Evolutionary conservation across 345 rosid genomes (phyloP), one percentile per base, ranked within the genome.

Genomic region (Bruguiera gymnorhiza): DNA sequence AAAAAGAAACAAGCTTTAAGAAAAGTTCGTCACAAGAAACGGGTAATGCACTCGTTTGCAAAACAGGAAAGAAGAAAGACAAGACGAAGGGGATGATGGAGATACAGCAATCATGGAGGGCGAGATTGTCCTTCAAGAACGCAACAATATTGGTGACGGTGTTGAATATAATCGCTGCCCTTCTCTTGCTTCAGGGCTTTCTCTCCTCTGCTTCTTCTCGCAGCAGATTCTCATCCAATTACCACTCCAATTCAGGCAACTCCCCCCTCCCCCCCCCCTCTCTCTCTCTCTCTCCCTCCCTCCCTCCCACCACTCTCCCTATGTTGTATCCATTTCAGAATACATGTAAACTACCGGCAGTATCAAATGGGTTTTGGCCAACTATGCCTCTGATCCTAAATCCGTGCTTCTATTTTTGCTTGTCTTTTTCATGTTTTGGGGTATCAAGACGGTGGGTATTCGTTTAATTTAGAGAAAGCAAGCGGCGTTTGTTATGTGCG

Each of bases 71-170:
- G 50, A 13, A 13, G 19, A 43, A 43, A 43, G 50, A 43, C 50
- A 13, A 43, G 50, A 43, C 15, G 5, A 3, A 43, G 66, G 36
- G 53, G 58, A 46, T 66, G 27, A 80, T 85, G 84, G 89, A 85
- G 75, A 75, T 56, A 43, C 84, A 79, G 37, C 91, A 84, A 53
- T 71, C 87, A 11, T 83, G 86, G 89, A 84, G 88, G 67, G 13
- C 79, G 69, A 89, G 88, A 48, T 80, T 93, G 64, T 88, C 97
- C 18, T 91, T 88, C 83, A 91, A 86, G 82, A 89, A 79, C 83
- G 96, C 89, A 0, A 93, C 97, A 55, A 85, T 93, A 32, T 68
- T 80, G 21, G 67, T 91, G 62, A 86, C 89, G 20, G 46, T 84
- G 37, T 37, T 93, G 70, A 93, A 93, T 54, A 30, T 90, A 16